These are phyloP conservation scores for Hevea brasiliensis DNA, from an alignment of 345 rosid species.

Conservation along the genomic window DNA sequence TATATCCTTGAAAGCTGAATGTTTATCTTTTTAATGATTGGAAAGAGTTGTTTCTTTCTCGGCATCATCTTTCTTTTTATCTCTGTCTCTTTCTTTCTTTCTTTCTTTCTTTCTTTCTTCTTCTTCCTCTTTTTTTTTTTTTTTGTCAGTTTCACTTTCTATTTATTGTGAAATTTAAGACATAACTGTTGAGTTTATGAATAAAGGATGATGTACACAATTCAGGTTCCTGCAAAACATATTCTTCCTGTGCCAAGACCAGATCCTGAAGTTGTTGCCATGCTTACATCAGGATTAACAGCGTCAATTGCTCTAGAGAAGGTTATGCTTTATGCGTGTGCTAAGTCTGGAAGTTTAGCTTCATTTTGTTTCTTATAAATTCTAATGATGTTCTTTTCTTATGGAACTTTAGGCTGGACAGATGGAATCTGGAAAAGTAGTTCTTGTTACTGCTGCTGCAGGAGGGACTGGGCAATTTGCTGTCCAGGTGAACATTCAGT, in stretches of 20 bases:
- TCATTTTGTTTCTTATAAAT: background rate
- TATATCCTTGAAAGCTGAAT: constrained; percentile 28
- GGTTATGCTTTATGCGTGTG: constrained; percentile 38
- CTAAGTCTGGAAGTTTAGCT: background rate
- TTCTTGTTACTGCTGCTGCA: constrained; percentile 97
- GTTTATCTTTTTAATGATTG: constrained; percentile 1
- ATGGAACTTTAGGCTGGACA: constrained; percentile 63
- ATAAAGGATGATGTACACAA: constrained; percentile 12
- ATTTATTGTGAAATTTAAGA: background rate
- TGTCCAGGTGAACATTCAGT: constrained; percentile 66
- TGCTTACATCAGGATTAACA: constrained; percentile 98
- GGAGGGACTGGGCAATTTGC: constrained; percentile 99
- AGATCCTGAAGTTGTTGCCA: constrained; percentile 95
- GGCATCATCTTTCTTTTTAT: background rate
- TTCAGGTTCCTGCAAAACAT: constrained; percentile 70
- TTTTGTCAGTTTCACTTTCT: background rate
- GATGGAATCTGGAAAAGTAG: constrained; percentile 73
- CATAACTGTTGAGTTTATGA: constrained; percentile 2
- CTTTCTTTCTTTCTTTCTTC: no score
- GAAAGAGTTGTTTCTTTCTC: constrained; percentile 17
- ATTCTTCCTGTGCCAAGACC: constrained; percentile 89
- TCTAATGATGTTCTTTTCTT: constrained; percentile 14
- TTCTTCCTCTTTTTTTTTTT: no score
- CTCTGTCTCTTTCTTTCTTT: no score
- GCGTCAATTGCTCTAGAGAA: constrained; percentile 91